These are phyloP conservation scores for Sechiopsis laciniata DNA, from an alignment of 306 rosid genomes.

Conservation along the genomic window DNA sequence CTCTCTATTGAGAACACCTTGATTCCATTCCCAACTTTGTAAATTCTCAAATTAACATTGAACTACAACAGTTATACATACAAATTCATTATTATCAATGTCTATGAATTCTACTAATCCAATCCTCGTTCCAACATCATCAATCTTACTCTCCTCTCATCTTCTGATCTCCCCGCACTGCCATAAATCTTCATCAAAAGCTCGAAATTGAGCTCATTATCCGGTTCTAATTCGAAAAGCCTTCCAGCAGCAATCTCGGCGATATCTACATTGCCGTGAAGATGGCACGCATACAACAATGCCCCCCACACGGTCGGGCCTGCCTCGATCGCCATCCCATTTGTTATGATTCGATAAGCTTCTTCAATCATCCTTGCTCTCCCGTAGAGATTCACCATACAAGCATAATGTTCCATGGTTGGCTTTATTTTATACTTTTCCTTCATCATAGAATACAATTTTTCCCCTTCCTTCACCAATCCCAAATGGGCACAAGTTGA, in stretches of 20 bases:
- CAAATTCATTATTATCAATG: background rate
- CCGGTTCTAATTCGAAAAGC: constrained; percentile 81
- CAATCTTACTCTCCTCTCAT: constrained; percentile 50
- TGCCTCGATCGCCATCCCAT: constrained; percentile 49
- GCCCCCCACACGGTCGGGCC: constrained; percentile 94
- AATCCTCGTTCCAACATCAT: constrained; percentile 70
- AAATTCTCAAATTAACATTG: background rate
- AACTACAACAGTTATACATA: background rate
- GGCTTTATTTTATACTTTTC: constrained; percentile 62
- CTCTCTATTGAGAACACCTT: background rate
- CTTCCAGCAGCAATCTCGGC: constrained; percentile 75
- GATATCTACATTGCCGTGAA: constrained; percentile 46
- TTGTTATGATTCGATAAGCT: constrained; percentile 49
- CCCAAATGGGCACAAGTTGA: constrained; percentile 70
- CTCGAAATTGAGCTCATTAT: constrained; percentile 69
- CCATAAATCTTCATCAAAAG: constrained; percentile 65
- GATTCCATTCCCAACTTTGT: background rate
- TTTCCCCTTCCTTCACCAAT: constrained; percentile 60
- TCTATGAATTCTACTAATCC: background rate
- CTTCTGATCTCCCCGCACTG: constrained; percentile 54
- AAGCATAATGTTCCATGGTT: constrained; percentile 73
- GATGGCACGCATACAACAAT: constrained; percentile 61
- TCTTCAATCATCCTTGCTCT: constrained; percentile 67
- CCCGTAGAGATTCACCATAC: constrained; percentile 84
- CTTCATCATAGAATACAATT: constrained; percentile 50